These are phyloP conservation scores for Sphagnum contortum DNA, from an alignment of 225 moss, liverwort and hornwort species.

Conservation along the genomic window DNA sequence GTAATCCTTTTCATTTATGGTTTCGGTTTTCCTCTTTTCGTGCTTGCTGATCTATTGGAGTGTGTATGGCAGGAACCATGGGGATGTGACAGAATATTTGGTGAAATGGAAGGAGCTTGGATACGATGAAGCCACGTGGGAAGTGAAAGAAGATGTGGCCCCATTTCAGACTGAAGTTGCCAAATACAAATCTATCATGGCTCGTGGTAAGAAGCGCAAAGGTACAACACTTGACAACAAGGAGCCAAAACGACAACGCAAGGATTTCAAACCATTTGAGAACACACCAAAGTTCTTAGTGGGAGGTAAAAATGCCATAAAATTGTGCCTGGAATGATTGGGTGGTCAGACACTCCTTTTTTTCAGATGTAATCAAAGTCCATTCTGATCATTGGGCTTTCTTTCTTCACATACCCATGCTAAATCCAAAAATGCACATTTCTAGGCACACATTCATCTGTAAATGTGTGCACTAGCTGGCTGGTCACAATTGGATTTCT, in stretches of 20 bases:
- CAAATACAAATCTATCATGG: constrained; percentile 73
- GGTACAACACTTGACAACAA: constrained; percentile 74
- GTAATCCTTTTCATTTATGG: no score
- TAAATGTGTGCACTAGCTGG: no score
- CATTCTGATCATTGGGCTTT: no score
- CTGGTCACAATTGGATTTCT: no score
- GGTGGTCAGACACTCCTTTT: no score
- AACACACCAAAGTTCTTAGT: constrained; percentile 86
- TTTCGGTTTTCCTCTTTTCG: no score
- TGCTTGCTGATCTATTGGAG: constrained; percentile 1
- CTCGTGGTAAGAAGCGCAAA: constrained; percentile 62
- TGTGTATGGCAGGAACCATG: constrained; percentile 54
- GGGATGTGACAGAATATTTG: constrained; percentile 88
- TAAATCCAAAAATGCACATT: no score
- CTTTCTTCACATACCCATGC: no score
- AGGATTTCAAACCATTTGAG: constrained; percentile 81
- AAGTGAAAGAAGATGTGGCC: constrained; percentile 77
- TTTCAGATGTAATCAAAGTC: no score
- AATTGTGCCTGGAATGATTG: no score
- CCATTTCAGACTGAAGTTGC: constrained; percentile 81
- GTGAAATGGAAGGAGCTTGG: constrained; percentile 98
- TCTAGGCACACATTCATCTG: no score
- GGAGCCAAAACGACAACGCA: constrained; percentile 75
- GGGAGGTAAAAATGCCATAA: constrained; percentile 46
- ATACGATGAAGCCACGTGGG: constrained; percentile 96